These are phyloP conservation scores for Amanita polypyramis DNA, from an alignment of 768 basidiomycete species.

Conservation along the genomic window DNA sequence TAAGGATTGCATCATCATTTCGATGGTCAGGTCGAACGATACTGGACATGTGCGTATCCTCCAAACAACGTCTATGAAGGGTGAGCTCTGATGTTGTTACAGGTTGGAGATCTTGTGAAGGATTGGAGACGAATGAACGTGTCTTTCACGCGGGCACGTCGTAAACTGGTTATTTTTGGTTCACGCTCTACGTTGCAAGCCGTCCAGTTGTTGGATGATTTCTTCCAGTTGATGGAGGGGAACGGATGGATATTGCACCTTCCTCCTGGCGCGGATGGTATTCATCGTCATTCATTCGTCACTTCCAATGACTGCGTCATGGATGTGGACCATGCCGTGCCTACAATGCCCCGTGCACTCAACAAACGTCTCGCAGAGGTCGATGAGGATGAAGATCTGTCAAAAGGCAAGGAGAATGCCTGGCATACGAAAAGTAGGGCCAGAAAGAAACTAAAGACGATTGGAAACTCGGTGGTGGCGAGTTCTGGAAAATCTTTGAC, in stretches of 20 bases:
- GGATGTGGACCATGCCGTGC: slow-evolving; percentile 18
- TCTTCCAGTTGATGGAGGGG: slow-evolving; percentile 20
- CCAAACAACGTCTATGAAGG: not conserved
- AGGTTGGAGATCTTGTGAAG: slow-evolving; percentile 89
- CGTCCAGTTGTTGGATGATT: slow-evolving; percentile 54
- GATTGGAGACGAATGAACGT: slow-evolving; percentile 98
- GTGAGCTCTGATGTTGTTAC: not conserved
- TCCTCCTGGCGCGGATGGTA: slow-evolving; percentile 37
- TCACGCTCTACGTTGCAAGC: slow-evolving; percentile 66
- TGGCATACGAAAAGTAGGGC: slow-evolving; percentile 1
- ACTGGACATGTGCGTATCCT: slow-evolving; percentile 47
- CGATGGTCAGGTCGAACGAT: slow-evolving; percentile 85
- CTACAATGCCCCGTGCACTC: slow-evolving; percentile 1
- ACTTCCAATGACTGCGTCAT: slow-evolving; percentile 7
- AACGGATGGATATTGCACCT: slow-evolving; percentile 61
- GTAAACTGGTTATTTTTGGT: slow-evolving; percentile 87
- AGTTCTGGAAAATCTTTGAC: slow-evolving; percentile 9
- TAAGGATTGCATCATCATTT: slow-evolving; percentile 91
- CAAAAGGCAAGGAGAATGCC: slow-evolving; percentile 3
- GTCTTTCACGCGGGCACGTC: slow-evolving; percentile 85
- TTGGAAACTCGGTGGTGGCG: slow-evolving; percentile 1
- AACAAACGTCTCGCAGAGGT: slow-evolving; percentile 3
- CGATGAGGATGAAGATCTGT: not conserved
- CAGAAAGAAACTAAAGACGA: slow-evolving; percentile 9
- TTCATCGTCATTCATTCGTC: slow-evolving; percentile 28